Conservation (phyloP, 2,329 filamentous ascomycete genomes). For the Bretziella fagacearum region DNA sequence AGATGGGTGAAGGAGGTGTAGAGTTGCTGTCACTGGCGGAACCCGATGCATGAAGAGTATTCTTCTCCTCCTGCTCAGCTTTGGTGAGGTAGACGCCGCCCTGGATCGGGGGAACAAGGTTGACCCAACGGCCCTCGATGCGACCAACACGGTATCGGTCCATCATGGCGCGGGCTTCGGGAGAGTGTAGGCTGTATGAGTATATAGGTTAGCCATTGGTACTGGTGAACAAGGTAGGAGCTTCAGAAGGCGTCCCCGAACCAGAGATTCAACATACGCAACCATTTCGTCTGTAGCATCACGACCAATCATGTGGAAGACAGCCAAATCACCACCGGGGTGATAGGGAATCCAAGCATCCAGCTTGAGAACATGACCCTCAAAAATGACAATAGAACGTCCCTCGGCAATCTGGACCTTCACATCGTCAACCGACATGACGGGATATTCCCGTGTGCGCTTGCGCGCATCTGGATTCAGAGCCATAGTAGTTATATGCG, state of each 20-base stretch:
- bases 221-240: too few species aligned
- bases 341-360: slow-evolving; percentile 83
- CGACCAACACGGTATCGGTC: slow-evolving; percentile 65
- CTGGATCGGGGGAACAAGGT: slow-evolving; percentile 83
- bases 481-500: slow-evolving; percentile 4
- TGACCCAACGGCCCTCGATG: slow-evolving; percentile 66
- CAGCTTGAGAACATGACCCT: slow-evolving; percentile 67
- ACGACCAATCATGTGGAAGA: slow-evolving; percentile 81
- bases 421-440: slow-evolving; percentile 24
- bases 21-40: slow-evolving; percentile 38
- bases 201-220: slow-evolving; percentile 13
- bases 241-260: too few species aligned
- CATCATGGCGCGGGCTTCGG: slow-evolving; percentile 61
- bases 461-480: slow-evolving; percentile 11
- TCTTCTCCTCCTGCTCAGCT: slow-evolving; percentile 5
- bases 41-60: neutral
- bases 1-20: slow-evolving; percentile 31
- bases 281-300: slow-evolving; percentile 92
- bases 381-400: slow-evolving; percentile 60
- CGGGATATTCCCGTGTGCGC: slow-evolving; percentile 20
- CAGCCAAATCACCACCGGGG: slow-evolving; percentile 79
- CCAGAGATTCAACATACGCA: slow-evolving; percentile 63
- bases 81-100: slow-evolving; percentile 51
- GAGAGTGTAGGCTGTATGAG: slow-evolving; percentile 55
- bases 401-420: slow-evolving; percentile 75